Evolutionary conservation across 495 filamentous ascomycete genomes (phyloP), one percentile per base, ranked within the genome.

Genomic region (Diplogelasinospora grovesii): DNA sequence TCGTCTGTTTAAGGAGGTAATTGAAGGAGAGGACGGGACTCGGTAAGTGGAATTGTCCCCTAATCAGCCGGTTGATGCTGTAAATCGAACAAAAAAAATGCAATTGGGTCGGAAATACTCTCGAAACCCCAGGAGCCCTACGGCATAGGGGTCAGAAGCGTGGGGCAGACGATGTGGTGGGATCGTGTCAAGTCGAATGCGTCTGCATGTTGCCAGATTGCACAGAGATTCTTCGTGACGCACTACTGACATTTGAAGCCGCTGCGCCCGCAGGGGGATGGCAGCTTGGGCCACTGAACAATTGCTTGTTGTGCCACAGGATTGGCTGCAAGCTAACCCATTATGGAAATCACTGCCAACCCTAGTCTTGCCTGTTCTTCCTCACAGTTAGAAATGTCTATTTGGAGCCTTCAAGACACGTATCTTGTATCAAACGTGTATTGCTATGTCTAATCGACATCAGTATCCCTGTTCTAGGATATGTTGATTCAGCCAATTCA

Each of bases 191-290:
- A 32, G 27, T 45, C 27, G 43, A 49, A 46, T 37, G 28, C 29
- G 36, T 44, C 46, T 37, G 46, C 46, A 36, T 42, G 50, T 57
- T 60, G 57, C 57, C 57, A 60, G 57, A 60, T 60, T 60, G 56
- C 57, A 50, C 33, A 45, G 21, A 30, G 34, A 32, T 13, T 33
- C 34, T 27, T 25, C 29, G 27, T 38, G 31, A 32, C 32, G 30
- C 25, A 23, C 24, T 27, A 16, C 35, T 41, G 29, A 34, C 42
- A 28, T 39, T 46, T 45, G 10, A 52, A 37, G 30, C 40, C 24
- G 31, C 46, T 37, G 53, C 46, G 39, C 35, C 48, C 39, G 13
- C 46, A 32, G 43, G 43, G 46, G 50, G 43, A 42, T 39, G 45
- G 19, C 26, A 31, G 32, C 38, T 22, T 22, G 36, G 26, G 40